Evolutionary conservation across 768 basidiomycete species (phyloP).

Genomic region (Neoboletus brunneissimus): DNA sequence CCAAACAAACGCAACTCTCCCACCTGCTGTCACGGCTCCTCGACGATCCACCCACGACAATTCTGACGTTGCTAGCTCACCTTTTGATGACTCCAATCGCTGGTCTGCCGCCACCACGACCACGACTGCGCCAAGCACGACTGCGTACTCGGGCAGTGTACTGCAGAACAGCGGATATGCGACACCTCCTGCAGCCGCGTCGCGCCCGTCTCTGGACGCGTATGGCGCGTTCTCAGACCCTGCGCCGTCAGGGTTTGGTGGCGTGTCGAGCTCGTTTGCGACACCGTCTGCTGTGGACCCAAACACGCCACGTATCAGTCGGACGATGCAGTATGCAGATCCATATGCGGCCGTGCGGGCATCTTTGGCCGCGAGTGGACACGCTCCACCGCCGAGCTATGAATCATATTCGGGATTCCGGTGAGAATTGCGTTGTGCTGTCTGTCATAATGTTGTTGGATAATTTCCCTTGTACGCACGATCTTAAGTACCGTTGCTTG

Average conservation of each 20-base stretch:
- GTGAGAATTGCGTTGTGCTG: constrained; percentile 20
- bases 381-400: constrained; percentile 48
- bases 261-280: constrained; percentile 34
- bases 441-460: constrained; percentile 2
- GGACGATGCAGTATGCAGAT: constrained; percentile 93
- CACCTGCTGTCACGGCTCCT: constrained; percentile 6
- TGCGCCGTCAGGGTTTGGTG: constrained; percentile 70
- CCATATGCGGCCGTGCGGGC: constrained; percentile 83
- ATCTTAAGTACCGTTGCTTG: constrained; percentile 7
- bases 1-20: constrained; percentile 16
- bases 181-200: constrained; percentile 33
- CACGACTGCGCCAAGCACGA: constrained; percentile 25
- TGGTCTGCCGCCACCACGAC: constrained; percentile 37
- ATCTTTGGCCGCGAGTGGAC: constrained; percentile 38
- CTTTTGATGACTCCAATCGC: constrained; percentile 55
- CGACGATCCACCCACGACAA: constrained; percentile 28
- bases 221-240: constrained; percentile 93
- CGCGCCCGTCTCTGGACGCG: constrained; percentile 75
- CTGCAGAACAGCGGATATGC: constrained; percentile 26
- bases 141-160: constrained; percentile 23
- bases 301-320: constrained; percentile 56
- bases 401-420: constrained; percentile 53
- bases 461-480: constrained; percentile 9
- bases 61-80: constrained; percentile 28
- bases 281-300: constrained; percentile 33